phyloP scores from a whole-genome alignment of 129 eudicot species.

The Flaveria robusta region DNA sequence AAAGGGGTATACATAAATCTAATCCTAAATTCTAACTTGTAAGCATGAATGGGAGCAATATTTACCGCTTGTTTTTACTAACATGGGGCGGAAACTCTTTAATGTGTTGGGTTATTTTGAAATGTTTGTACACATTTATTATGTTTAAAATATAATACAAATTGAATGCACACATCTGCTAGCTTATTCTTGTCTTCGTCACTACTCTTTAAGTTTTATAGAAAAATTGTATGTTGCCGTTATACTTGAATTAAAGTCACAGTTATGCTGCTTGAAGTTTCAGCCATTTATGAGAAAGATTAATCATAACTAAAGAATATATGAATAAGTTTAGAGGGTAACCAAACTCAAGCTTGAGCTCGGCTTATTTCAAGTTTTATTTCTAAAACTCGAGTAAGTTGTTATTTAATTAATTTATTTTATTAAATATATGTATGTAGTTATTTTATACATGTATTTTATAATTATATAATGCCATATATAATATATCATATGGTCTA shows the following conservation, averaged over 20 bases:
- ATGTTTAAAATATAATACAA: background rate
- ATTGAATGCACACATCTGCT: background rate
- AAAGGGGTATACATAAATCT: background rate
- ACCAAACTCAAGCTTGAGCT: too few species aligned
- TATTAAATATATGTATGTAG: too few species aligned
- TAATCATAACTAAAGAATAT: background rate
- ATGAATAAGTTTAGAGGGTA: background rate
- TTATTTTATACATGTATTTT: too few species aligned
- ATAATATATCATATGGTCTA: too few species aligned
- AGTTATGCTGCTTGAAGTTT: constrained; percentile 9
- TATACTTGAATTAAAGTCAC: constrained; percentile 13
- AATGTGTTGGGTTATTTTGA: background rate
- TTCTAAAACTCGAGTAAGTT: too few species aligned
- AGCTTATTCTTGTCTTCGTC: background rate
- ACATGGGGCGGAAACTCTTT: background rate
- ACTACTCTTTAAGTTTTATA: background rate
- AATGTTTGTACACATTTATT: background rate
- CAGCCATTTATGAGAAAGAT: background rate
- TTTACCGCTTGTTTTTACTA: background rate
- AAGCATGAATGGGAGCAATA: background rate
- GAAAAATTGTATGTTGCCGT: background rate
- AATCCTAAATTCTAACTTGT: background rate
- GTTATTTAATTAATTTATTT: too few species aligned
- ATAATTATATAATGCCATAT: too few species aligned
- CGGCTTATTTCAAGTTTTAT: too few species aligned